Conservation (phyloP, 1,284 basidiomycete species). For the Cryptococcus wingfieldii region DNA sequence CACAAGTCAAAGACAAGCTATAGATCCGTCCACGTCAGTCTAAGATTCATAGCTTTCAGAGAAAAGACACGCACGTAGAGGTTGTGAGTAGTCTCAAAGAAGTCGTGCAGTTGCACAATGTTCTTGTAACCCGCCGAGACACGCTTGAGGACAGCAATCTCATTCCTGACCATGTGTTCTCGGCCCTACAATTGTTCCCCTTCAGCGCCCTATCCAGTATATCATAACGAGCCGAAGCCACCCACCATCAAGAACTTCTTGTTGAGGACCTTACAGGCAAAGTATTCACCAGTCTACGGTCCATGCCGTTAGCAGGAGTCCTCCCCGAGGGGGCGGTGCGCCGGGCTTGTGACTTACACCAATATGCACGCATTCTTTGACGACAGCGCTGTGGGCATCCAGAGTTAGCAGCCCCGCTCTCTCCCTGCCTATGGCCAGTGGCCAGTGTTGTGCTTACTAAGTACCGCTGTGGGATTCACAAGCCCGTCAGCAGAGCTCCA, state of each 20-base stretch:
- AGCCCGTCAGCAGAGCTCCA: conserved; percentile 1
- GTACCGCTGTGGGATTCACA: conserved; percentile 35
- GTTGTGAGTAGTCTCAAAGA: conserved; percentile 97
- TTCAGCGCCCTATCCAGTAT: not conserved
- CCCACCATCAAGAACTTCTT: conserved; percentile 85
- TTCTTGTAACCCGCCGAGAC: conserved; percentile 87
- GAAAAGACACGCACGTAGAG: conserved; percentile 56
- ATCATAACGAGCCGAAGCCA: not conserved
- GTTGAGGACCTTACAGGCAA: conserved; percentile 59
- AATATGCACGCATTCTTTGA: conserved; percentile 88
- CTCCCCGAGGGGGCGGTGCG: conserved; percentile 16
- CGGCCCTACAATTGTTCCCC: conserved; percentile 55
- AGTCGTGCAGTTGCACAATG: conserved; percentile 89
- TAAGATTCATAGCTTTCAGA: not conserved
- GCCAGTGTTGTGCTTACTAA: conserved; percentile 29
- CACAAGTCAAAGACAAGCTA: conserved; percentile 90
- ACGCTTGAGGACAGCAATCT: conserved; percentile 91
- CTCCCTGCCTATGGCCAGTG: not conserved
- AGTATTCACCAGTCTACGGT: conserved; percentile 52
- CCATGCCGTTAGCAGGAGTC: not conserved
- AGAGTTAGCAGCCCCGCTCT: not conserved
- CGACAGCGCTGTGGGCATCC: conserved; percentile 51
- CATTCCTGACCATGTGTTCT: conserved; percentile 90
- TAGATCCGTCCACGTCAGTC: conserved; percentile 9
- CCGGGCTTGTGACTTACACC: conserved; percentile 60